phyloP scores from a whole-genome alignment of 2,329 filamentous ascomycete species.

The Orbilia quercus region DNA sequence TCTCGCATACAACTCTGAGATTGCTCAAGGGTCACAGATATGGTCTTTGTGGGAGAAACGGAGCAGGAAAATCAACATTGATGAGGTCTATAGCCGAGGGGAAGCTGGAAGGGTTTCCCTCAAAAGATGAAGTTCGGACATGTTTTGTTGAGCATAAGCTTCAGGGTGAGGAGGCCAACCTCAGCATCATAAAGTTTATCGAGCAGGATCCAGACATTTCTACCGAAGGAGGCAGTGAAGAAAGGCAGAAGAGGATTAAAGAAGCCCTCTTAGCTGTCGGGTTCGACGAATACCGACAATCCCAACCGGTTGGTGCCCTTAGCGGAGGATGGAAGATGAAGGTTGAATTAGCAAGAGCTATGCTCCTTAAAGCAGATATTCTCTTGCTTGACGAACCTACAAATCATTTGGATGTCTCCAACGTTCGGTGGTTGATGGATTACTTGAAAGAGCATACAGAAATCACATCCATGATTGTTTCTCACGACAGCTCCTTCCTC shows the following conservation, averaged over 20 bases:
- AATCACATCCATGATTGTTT: constrained; percentile 96
- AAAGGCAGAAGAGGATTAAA: constrained; percentile 77
- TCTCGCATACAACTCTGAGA: constrained; percentile 94
- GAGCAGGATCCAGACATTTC: constrained; percentile 68
- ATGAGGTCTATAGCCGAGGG: constrained; percentile 96
- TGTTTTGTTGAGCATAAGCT: constrained; percentile 97
- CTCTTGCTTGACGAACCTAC: constrained; percentile 97
- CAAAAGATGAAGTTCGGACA: constrained; percentile 89
- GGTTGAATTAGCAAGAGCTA: constrained; percentile 91
- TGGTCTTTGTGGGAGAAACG: constrained; percentile 95
- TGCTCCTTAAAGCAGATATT: constrained; percentile 97
- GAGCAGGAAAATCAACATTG: constrained; percentile 97
- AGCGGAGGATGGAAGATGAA: constrained; percentile 99
- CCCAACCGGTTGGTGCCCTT: constrained; percentile 88
- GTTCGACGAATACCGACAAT: constrained; percentile 90
- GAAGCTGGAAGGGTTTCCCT: constrained; percentile 96
- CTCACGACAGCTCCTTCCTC: constrained; percentile 96
- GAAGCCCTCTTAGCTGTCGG: constrained; percentile 89
- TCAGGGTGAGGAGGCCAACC: constrained; percentile 96
- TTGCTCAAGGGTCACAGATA: constrained; percentile 97
- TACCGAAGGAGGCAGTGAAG: constrained; percentile 55
- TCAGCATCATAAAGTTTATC: constrained; percentile 94
- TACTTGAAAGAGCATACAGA: constrained; percentile 96
- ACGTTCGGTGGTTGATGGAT: constrained; percentile 94
- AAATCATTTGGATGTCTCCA: constrained; percentile 95